Percentiles rank a stretch among this genome's conserved stretches.
These are phyloP conservation scores for Periconia macrospinosa DNA, from an alignment of 2,329 filamentous ascomycete genomes.

Conservation along the genomic window DNA sequence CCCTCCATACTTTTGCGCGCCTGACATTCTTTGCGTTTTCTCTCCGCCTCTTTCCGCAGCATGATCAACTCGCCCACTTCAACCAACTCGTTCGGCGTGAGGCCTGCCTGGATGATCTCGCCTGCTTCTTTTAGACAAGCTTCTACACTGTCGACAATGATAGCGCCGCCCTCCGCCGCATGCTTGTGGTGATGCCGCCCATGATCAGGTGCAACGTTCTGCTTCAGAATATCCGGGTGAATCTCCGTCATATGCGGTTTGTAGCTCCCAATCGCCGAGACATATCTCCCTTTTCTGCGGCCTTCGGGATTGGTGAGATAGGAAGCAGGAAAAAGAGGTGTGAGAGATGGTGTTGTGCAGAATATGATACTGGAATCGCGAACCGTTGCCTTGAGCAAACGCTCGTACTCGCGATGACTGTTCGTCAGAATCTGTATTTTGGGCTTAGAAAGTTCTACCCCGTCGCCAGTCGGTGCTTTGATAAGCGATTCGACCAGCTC, in stretches of 20 bases:
- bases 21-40: conserved; percentile 29
- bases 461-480: conserved; percentile 25
- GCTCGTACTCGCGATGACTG: conserved; percentile 67
- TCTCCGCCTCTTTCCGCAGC: conserved; percentile 58
- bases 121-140: conserved; percentile 82
- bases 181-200: conserved; percentile 68
- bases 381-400: conserved; percentile 72
- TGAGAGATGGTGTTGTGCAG: conserved; percentile 78
- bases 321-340: conserved; percentile 73
- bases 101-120: conserved; percentile 77
- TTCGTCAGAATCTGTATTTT: conserved; percentile 73
- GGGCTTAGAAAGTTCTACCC: conserved; percentile 26
- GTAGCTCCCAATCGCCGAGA: conserved; percentile 72
- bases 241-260: conserved; percentile 79
- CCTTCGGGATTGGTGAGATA: conserved; percentile 74
- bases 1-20: conserved; percentile 37
- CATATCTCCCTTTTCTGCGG: conserved; percentile 68
- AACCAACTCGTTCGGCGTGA: conserved; percentile 75
- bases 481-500: conserved; percentile 59
- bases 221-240: conserved; percentile 72
- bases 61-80: conserved; percentile 82
- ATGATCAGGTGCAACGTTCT: conserved; percentile 59
- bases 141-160: conserved; percentile 70
- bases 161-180: conserved; percentile 59
- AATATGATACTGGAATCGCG: conserved; percentile 78